Base-by-base conservation (phyloP, 2,329 filamentous ascomycete species). In the Paecilomyces formosus region DNA sequence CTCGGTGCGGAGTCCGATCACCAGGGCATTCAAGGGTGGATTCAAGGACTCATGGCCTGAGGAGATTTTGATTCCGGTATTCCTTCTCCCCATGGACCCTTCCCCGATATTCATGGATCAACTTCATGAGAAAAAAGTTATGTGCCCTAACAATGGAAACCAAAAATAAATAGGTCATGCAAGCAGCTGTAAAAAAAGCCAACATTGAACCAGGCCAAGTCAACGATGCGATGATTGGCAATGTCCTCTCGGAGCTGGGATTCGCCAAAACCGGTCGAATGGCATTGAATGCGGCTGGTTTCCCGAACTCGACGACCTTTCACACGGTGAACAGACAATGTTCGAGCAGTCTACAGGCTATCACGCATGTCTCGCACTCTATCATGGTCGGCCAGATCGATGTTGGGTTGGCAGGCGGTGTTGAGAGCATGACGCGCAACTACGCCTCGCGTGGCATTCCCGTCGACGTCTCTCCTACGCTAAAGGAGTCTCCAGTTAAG, bases 311-410 rank as follows among this genome's bases (percentile, higher is more conserved):
- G 12, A 83, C 89, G 54, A 84, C 85, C 64, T 90, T 89, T 64
- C 91, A 84, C 55, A 87, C 88, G 39, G 81, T 94, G 58, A 97
- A 96, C 81, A 88, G 92, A 62, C 96, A 97, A 84, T 97, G 92
- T 82, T 94, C 90, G 53, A 96, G 92, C 0, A 92, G 93, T 57
- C 85, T 97, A 65, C 93, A 96, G 77, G 91, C 92, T 58, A 89
- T 92, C 6, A 92, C 93, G 75, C 90, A 96, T 71, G 92, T 97
- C 64, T 90, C 92, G 52, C 87, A 93, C 76, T 83, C 90, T 70
- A 96, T 97, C 73, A 73, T 82, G 58, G 78, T 79, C 55, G 90
- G 91, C 60, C 85, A 83, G 68, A 96, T 97, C 73, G 87, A 94
- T 62, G 78, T 94, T 65, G 92, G 93, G 65, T 80, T 97, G 62